Conservation (phyloP, 2,329 filamentous ascomycete genomes). For the Beauveria varroae region DNA sequence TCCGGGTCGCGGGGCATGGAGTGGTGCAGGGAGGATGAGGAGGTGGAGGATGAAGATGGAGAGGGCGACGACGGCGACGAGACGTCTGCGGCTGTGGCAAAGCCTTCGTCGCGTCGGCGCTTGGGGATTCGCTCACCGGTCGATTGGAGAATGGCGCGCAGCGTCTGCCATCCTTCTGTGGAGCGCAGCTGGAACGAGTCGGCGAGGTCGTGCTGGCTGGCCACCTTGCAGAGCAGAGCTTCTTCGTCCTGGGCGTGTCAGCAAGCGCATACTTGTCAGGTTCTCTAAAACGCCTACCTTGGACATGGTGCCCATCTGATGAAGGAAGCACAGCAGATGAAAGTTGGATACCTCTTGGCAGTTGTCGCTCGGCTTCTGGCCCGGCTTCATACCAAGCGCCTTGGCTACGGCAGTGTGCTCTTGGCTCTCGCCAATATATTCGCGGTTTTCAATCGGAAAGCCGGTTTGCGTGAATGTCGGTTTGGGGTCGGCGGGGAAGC, state of each 20-base stretch:
- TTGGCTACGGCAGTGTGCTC: constrained; percentile 63
- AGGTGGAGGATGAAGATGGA: constrained; percentile 18
- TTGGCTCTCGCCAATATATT: constrained; percentile 77
- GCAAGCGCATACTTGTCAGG: background rate
- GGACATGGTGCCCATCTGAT: constrained; percentile 70
- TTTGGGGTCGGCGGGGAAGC: constrained; percentile 75
- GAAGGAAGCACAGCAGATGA: constrained; percentile 84
- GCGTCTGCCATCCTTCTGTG: constrained; percentile 86
- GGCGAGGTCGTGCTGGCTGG: constrained; percentile 69
- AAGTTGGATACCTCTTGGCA: constrained; percentile 79
- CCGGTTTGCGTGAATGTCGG: constrained; percentile 66
- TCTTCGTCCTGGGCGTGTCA: constrained; percentile 68
- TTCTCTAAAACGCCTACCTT: constrained; percentile 53
- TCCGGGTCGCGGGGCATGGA: constrained; percentile 22
- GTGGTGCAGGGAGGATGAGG: constrained; percentile 21
- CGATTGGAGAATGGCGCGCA: constrained; percentile 89
- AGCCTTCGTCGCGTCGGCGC: constrained; percentile 43
- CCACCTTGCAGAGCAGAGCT: constrained; percentile 75
- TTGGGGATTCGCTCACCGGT: constrained; percentile 94
- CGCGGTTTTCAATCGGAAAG: constrained; percentile 90
- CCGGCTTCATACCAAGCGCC: constrained; percentile 55
- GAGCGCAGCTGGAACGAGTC: constrained; percentile 79
- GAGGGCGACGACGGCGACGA: constrained; percentile 13
- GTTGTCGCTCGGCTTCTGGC: constrained; percentile 52
- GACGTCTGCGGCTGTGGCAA: constrained; percentile 17